Percentiles rank a stretch among this genome's conserved stretches.
phyloP scores from a whole-genome alignment of 306 rosid species.

The Cucurbita maxima region DNA sequence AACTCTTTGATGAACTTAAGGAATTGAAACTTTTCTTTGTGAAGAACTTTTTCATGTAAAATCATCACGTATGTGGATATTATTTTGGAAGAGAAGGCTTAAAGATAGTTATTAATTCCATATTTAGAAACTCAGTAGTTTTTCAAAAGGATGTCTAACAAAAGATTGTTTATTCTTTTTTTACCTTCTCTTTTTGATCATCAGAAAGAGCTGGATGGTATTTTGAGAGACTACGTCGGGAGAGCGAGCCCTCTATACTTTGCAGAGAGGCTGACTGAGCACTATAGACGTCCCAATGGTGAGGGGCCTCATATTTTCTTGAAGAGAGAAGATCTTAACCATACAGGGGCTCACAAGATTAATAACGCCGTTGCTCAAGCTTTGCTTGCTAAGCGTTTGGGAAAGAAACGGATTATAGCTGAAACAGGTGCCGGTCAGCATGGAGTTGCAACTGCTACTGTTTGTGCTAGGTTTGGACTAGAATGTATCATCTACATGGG shows the following conservation, averaged over 20 bases:
- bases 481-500: constrained; percentile 90
- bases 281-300: constrained; percentile 63
- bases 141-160: neutral
- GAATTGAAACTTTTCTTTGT: neutral
- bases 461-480: constrained; percentile 86
- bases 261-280: constrained; percentile 87
- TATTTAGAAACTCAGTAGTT: neutral
- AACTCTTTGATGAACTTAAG: neutral
- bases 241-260: constrained; percentile 90
- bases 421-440: constrained; percentile 99
- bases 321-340: constrained; percentile 98
- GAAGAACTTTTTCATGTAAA: neutral
- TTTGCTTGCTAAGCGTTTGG: constrained; percentile 75
- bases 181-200: constrained; percentile 13
- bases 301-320: constrained; percentile 78
- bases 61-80: neutral
- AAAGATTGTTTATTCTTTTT: neutral
- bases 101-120: neutral
- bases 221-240: constrained; percentile 85
- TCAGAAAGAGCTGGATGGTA: constrained; percentile 60
- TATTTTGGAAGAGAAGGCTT: neutral
- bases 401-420: constrained; percentile 79
- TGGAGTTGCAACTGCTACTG: constrained; percentile 97
- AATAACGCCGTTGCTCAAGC: constrained; percentile 95
- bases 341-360: constrained; percentile 96